A percentile compares a stretch with the other conserved stretches of the same genome.
These are phyloP conservation scores for Didymella exigua DNA, from an alignment of 2,329 filamentous ascomycete species.

Conservation along the genomic window DNA sequence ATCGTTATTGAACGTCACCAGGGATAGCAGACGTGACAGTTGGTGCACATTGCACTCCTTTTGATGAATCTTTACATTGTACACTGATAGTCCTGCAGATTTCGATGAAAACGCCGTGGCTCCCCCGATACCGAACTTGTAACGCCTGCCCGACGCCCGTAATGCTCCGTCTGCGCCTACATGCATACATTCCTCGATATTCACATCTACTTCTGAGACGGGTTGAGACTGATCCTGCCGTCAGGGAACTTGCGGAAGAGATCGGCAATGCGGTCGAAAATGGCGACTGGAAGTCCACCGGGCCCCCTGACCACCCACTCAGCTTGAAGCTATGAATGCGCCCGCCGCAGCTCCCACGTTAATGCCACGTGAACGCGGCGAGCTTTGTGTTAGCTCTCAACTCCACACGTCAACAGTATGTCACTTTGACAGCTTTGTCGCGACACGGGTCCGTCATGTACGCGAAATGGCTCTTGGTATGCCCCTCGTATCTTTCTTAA, in stretches of 20 bases:
- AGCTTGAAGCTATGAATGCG: not conserved
- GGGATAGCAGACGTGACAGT: not conserved
- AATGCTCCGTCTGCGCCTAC: no score
- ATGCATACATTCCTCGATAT: no score
- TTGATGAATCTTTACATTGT: not conserved
- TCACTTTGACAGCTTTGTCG: constrained; percentile 25
- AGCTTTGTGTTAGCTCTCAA: not conserved
- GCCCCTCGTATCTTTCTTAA: constrained; percentile 11
- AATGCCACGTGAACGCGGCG: constrained; percentile 1
- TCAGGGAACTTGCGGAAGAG: constrained; percentile 62
- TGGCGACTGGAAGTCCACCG: constrained; percentile 60
- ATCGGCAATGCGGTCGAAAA: constrained; percentile 62
- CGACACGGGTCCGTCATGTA: not conserved
- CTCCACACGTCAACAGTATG: constrained; percentile 25
- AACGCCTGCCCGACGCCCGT: not conserved
- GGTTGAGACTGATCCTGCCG: constrained; percentile 32
- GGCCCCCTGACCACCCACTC: constrained; percentile 53
- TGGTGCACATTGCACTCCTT: not conserved
- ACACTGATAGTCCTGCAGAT: not conserved
- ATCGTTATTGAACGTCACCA: not conserved
- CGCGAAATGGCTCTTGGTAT: constrained; percentile 9
- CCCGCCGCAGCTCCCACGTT: not conserved
- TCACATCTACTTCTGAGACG: constrained; percentile 28
- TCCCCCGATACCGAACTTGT: not conserved
- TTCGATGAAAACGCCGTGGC: not conserved